Evolutionary conservation across 78 protist species (phyloP).

Genomic region (Dictyostelium citrinum): DNA sequence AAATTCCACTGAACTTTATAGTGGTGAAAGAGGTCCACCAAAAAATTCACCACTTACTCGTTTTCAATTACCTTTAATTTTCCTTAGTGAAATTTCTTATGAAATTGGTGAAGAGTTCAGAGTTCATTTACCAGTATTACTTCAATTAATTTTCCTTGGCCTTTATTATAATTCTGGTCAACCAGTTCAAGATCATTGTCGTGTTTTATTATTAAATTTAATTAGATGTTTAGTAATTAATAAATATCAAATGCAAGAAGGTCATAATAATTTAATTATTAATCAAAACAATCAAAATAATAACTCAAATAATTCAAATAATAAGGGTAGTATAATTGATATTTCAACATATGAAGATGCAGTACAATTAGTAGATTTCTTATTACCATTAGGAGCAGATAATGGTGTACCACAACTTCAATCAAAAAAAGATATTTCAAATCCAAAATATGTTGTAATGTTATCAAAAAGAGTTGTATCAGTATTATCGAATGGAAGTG

Average conservation of each 20-base stretch:
- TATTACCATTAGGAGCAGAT: slow-evolving; percentile 24
- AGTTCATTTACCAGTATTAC: slow-evolving; percentile 40
- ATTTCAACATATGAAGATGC: slow-evolving; percentile 54
- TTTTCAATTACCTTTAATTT: slow-evolving; percentile 70
- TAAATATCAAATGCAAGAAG: slow-evolving; percentile 42
- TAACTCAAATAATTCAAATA: background rate
- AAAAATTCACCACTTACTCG: slow-evolving; percentile 49
- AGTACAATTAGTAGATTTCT: slow-evolving; percentile 43
- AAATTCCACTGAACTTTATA: slow-evolving; percentile 11
- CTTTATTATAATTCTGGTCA: slow-evolving; percentile 61
- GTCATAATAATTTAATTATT: background rate
- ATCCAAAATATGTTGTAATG: slow-evolving; percentile 66
- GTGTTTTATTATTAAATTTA: slow-evolving; percentile 61
- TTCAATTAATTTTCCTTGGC: slow-evolving; percentile 66
- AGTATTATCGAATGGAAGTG: slow-evolving; percentile 8
- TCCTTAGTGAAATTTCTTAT: slow-evolving; percentile 66
- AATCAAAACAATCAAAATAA: background rate
- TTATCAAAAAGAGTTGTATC: slow-evolving; percentile 46
- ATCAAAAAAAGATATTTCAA: slow-evolving; percentile 54
- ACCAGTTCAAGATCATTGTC: slow-evolving; percentile 79
- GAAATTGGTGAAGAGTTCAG: slow-evolving; percentile 78
- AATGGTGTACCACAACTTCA: background rate
- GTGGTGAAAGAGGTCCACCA: background rate
- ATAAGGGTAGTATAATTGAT: background rate
- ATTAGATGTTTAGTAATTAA: slow-evolving; percentile 62